Conservation (phyloP, 2,329 filamentous ascomycete species). For the Gnomoniopsis smithogilvyi region DNA sequence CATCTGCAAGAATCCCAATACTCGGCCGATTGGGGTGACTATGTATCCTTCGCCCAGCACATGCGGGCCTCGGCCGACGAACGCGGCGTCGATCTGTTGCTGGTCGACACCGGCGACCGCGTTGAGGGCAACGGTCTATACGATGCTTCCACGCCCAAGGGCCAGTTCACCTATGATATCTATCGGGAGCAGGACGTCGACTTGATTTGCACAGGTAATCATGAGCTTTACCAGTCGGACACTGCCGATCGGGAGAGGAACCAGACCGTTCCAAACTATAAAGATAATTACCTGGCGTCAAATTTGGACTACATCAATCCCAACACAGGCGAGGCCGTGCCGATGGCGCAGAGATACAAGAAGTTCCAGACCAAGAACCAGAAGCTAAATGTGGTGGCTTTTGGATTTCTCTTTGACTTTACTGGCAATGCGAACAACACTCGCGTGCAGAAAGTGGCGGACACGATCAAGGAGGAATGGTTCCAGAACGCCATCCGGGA, state of each 20-base stretch:
- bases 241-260: slow-evolving; percentile 76
- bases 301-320: slow-evolving; percentile 87
- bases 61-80: slow-evolving; percentile 76
- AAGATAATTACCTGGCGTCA: slow-evolving; percentile 78
- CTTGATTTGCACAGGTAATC: slow-evolving; percentile 83
- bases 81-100: slow-evolving; percentile 76
- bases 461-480: slow-evolving; percentile 82
- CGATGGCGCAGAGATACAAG: slow-evolving; percentile 77
- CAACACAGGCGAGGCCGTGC: slow-evolving; percentile 65
- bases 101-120: slow-evolving; percentile 93
- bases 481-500: slow-evolving; percentile 83
- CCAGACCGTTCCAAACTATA: slow-evolving; percentile 79
- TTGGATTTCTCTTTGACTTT: slow-evolving; percentile 96
- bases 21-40: slow-evolving; percentile 96
- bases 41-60: slow-evolving; percentile 85
- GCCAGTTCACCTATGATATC: slow-evolving; percentile 84
- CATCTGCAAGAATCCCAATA: slow-evolving; percentile 94
- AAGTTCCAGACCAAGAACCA: slow-evolving; percentile 92
- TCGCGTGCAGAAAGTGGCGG: slow-evolving; percentile 72
- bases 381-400: slow-evolving; percentile 77
- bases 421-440: slow-evolving; percentile 89
- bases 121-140: slow-evolving; percentile 94
- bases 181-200: slow-evolving; percentile 80
- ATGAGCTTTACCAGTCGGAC: slow-evolving; percentile 84
- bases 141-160: slow-evolving; percentile 84